Evolutionary conservation across 352 stramenopile species (phyloP), one percentile per base, ranked within the genome.

Genomic region (Aphanomyces euteiches): DNA sequence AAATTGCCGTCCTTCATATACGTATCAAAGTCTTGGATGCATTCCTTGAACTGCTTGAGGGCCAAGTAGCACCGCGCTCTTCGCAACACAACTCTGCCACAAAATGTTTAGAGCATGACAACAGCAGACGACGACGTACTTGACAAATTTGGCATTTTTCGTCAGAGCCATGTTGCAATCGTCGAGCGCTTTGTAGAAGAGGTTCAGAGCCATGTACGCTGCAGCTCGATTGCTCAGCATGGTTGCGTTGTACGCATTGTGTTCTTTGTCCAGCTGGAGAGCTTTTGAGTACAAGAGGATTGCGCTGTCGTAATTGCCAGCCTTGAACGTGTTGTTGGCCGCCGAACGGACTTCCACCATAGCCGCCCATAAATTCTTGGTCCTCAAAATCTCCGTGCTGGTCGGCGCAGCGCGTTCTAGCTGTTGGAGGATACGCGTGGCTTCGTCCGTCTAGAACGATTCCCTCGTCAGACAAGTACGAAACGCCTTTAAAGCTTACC

Each of bases 171-270:
- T 79, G 28, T 92, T 84, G 47, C 87, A 95, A 72, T 95, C 87
- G 6, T 86, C 66, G 1, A 93, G 76, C 2, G 86, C 87, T 13
- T 77, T 85, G 45, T 86, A 74, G 65, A 80, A 92, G 28, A 80
- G 75, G 38, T 85, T 75, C 50, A 93, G 65, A 4, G 77, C 80
- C 87, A 95, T 95, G 34, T 89, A 77, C 41, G 87, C 87, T 28
- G 87, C 87, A 3, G 87, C 85, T 43, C 87, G 82, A 63, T 95
- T 95, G 75, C 86, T 91, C 53, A 87, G 90, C 54, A 95, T 81
- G 45, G 91, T 78, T 1, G 83, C 82, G 64, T 84, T 91, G 70
- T 85, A 93, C 56, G 86, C 78, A n/a, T 90, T 78, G 47, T 95
- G 80, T 10, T 81, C 69, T 0, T 76, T 75, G 56, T 95, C 87